Base-by-base conservation (phyloP, 2,329 filamentous ascomycete species). In the Pochonia chlamydosporia region DNA sequence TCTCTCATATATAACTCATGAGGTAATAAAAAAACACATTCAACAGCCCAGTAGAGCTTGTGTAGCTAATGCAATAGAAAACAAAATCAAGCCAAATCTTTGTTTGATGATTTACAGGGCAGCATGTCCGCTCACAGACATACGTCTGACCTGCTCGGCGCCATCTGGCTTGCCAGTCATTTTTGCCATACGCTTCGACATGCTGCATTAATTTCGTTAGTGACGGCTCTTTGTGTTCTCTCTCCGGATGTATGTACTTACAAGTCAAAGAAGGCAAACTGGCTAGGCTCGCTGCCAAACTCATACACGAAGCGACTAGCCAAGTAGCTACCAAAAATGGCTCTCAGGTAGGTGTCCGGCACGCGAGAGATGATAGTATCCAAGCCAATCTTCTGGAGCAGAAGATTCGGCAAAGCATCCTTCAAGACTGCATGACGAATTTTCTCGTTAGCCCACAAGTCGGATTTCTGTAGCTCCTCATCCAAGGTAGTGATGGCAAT, bases 191-290 rank as follows among this genome's bases (percentile, higher is more conserved):
- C 78, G 74, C 69, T 78, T 82, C 20, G 81, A 81, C 82, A 85
- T 85, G 62, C 81, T 84, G 53, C 56, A 39, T 9, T 37, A 26
- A 13, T 43, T 42, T 42, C 31, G 41, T 47, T 23, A 46, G 21
- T 33, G 37, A 14, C 13, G n/a, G n/a, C 10, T 42, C 25, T 48
- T 16, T 9, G n/a, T 9, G 47, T 46, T 26, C 25, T 46, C 4
- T 10, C 9, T 28, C 11, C 16, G 3, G n/a, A 11, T 7, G 35
- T 4, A 20, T 13, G 20, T 23, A 85, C 87, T 82, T 73, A 91
- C 87, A 97, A 99, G 65, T 95, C 89, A 70, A 95, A 99, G 77
- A 99, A 99, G 33, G 92, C 90, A 73, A 99, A 97, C 62, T 96
- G 92, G 73, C 86, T 93, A 5, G 93, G 91, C 56, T 81, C 85